phyloP scores from a whole-genome alignment of 202 grass and related monocot genomes.

The Saccharum hybrid region DNA sequence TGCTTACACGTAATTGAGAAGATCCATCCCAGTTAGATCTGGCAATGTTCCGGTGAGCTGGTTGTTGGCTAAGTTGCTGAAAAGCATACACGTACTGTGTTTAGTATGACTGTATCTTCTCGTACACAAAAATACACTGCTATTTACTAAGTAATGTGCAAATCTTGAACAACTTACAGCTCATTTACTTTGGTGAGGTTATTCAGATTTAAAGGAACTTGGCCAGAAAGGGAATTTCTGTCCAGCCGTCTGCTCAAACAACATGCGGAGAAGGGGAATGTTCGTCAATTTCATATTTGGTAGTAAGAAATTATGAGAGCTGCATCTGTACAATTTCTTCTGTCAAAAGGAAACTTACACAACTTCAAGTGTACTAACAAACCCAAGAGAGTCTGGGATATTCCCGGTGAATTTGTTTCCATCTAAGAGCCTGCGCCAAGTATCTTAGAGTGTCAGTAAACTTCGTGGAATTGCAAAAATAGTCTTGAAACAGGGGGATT shows the following conservation, averaged over 20 bases:
- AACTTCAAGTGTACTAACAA: slow-evolving; percentile 66
- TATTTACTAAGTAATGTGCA: not conserved
- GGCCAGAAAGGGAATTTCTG: slow-evolving; percentile 67
- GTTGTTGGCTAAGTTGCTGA: slow-evolving; percentile 94
- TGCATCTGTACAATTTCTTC: not conserved
- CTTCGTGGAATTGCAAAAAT: not conserved
- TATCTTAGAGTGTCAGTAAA: slow-evolving; percentile 17
- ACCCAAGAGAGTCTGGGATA: slow-evolving; percentile 76
- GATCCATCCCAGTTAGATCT: slow-evolving; percentile 67
- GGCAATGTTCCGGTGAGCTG: slow-evolving; percentile 71
- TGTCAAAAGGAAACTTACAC: slow-evolving; percentile 63
- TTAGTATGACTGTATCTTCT: slow-evolving; percentile 37
- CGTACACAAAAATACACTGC: not conserved
- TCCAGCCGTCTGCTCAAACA: slow-evolving; percentile 69
- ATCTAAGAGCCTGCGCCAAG: slow-evolving; percentile 73
- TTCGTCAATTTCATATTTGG: slow-evolving; percentile 30
- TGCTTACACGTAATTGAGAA: slow-evolving; percentile 86
- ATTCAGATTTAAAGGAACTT: slow-evolving; percentile 72
- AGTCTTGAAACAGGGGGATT: slow-evolving; percentile 9
- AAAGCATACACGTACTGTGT: slow-evolving; percentile 37
- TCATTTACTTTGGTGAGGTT: slow-evolving; percentile 71
- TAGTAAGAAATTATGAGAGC: not conserved
- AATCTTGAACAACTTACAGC: slow-evolving; percentile 71
- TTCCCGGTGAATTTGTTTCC: slow-evolving; percentile 74
- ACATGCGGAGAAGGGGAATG: slow-evolving; percentile 24